Conservation (phyloP, 441 rosid genomes). For the Hura crepitans region DNA sequence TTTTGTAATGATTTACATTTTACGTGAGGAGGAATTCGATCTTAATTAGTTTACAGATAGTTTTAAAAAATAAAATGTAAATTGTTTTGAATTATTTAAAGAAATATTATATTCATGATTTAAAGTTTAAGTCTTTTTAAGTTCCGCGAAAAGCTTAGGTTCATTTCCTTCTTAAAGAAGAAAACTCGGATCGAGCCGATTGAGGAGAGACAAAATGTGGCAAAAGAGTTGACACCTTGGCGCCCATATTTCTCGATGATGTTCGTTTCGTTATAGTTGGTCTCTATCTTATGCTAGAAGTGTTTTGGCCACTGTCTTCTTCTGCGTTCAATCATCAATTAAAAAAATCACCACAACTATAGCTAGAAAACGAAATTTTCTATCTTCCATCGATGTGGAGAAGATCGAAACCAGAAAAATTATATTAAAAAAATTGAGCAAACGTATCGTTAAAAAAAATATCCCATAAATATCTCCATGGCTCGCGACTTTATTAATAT, state of each 20-base stretch:
- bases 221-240: too few species aligned
- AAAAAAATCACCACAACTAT: neutral
- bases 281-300: neutral
- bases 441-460: neutral
- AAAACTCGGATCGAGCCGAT: too few species aligned
- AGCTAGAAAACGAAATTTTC: neutral
- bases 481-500: conserved; percentile 8
- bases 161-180: too few species aligned
- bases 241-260: neutral
- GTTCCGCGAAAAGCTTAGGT: too few species aligned
- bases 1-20: too few species aligned
- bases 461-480: conserved; percentile 13
- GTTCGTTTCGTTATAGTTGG: neutral
- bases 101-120: too few species aligned
- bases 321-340: neutral
- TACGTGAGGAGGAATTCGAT: too few species aligned
- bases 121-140: too few species aligned
- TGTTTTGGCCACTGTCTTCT: neutral
- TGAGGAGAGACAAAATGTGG: too few species aligned
- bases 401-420: neutral
- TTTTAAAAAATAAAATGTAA: too few species aligned
- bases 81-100: too few species aligned
- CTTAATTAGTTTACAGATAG: too few species aligned
- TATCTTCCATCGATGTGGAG: neutral
- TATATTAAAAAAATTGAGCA: neutral